Conservation (phyloP, 139 green algal species). For the Tetratostichococcus sp. region DNA sequence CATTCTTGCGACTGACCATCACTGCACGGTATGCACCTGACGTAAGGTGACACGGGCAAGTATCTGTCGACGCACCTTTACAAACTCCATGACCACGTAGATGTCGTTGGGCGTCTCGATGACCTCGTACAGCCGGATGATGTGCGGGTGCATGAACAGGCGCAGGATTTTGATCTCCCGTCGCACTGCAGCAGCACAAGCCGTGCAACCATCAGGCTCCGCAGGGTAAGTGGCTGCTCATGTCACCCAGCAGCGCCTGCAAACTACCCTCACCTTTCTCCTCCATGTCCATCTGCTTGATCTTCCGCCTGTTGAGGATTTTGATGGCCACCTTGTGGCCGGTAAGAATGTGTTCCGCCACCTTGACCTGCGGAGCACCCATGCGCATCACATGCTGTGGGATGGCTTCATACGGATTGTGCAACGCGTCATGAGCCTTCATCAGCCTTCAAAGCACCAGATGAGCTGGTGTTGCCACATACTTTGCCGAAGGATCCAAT, state of each 20-base stretch:
- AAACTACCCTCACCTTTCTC: constrained; percentile 83
- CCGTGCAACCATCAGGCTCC: too few relatives aligned
- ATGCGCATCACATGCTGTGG: too few relatives aligned
- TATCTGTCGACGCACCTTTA: too few relatives aligned
- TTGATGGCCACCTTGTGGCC: constrained; percentile 99
- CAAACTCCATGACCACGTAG: constrained; percentile 99
- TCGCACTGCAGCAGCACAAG: constrained; percentile 53
- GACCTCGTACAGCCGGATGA: constrained; percentile 98
- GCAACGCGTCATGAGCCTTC: too few relatives aligned
- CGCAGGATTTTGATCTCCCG: constrained; percentile 96
- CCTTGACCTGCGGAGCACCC: constrained; percentile 90
- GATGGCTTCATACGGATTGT: too few relatives aligned
- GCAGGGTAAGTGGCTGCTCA: too few relatives aligned
- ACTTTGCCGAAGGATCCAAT: constrained; percentile 99
- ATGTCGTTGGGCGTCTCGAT: constrained; percentile 96
- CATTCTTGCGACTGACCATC: too few relatives aligned
- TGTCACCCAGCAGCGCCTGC: too few relatives aligned
- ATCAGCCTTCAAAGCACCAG: too few relatives aligned
- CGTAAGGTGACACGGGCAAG: too few relatives aligned
- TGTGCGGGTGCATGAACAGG: constrained; percentile 99
- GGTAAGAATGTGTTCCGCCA: constrained; percentile 96
- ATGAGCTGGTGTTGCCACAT: too few relatives aligned
- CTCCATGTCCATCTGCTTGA: constrained; percentile 99
- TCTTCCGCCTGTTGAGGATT: constrained; percentile 98
- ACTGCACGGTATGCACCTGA: too few relatives aligned